Evolutionary conservation across 164 flowering plant genomes (phyloP).

Genomic region (Vitis cinerea): DNA sequence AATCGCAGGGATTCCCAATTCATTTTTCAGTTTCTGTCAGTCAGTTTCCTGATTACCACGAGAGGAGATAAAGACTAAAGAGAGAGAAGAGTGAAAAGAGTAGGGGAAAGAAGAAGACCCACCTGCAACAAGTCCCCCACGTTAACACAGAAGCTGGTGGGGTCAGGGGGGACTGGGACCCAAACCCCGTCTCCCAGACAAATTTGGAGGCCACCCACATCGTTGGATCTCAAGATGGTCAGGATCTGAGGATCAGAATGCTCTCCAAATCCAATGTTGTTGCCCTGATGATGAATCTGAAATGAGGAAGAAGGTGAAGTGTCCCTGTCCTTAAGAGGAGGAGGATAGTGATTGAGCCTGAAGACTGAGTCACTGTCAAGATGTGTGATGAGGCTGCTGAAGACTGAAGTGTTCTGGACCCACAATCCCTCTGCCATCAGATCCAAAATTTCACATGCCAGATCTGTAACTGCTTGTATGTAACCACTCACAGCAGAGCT

Average conservation of each 20-base stretch:
- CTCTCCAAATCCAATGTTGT: conserved; percentile 64
- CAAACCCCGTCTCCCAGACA: conserved; percentile 42
- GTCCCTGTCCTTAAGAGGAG: conserved; percentile 14
- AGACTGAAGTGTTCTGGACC: conserved; percentile 29
- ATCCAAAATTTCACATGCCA: conserved; percentile 53
- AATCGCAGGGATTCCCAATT: conserved; percentile 3
- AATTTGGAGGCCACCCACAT: conserved; percentile 61
- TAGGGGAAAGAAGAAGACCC: not conserved
- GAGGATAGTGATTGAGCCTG: conserved; percentile 56
- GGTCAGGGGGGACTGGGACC: conserved; percentile 67
- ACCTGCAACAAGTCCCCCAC: conserved; percentile 76
- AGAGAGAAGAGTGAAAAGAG: not conserved
- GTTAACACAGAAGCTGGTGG: conserved; percentile 51
- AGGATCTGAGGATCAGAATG: conserved; percentile 76
- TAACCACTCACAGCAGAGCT: conserved; percentile 40
- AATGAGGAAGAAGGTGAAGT: conserved; percentile 4
- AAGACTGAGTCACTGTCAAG: conserved; percentile 45
- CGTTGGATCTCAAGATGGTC: conserved; percentile 63
- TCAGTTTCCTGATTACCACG: not conserved
- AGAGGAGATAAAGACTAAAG: not conserved
- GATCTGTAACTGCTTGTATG: conserved; percentile 27
- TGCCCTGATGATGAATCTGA: not conserved
- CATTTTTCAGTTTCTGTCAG: conserved; percentile 5
- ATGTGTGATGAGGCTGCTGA: conserved; percentile 47
- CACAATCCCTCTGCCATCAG: conserved; percentile 51